A percentile compares a stretch with the other conserved stretches of the same genome.
phyloP scores from a whole-genome alignment of 2,329 filamentous ascomycete genomes.

The Diaporthe ampelina region DNA sequence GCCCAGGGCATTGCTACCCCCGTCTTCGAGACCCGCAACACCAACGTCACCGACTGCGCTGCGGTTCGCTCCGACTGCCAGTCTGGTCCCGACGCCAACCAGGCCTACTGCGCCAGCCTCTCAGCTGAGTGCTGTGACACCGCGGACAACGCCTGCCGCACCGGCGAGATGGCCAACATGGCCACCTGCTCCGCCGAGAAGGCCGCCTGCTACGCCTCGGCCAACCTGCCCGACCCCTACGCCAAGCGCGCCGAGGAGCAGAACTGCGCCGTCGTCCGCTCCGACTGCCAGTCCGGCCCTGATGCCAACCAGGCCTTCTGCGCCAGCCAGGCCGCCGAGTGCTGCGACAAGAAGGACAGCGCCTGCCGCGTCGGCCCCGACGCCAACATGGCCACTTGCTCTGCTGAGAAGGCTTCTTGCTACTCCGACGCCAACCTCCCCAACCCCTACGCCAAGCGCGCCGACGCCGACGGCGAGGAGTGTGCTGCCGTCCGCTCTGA shows the following conservation, averaged over 20 bases:
- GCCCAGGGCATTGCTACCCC: constrained; percentile 26
- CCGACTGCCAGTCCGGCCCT: background rate
- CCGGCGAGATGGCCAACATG: constrained; percentile 2
- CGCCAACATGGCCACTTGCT: constrained; percentile 19
- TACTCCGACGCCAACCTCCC: constrained; percentile 11
- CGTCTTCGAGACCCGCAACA: background rate
- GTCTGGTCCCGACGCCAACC: constrained; percentile 4
- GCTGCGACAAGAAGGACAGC: constrained; percentile 14
- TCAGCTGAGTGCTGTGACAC: constrained; percentile 3
- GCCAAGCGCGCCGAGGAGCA: constrained; percentile 13
- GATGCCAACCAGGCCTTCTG: constrained; percentile 17
- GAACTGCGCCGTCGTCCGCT: constrained; percentile 18
- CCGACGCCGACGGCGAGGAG: constrained; percentile 10
- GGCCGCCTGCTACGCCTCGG: constrained; percentile 5
- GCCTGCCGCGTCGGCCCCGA: constrained; percentile 4
- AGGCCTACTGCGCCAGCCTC: background rate
- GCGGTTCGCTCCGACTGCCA: constrained; percentile 12
- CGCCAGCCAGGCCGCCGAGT: background rate
- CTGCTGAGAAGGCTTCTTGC: constrained; percentile 14
- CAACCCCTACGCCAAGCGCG: constrained; percentile 27
- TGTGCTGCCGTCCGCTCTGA: background rate
- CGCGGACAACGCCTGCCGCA: background rate
- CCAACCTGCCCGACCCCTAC: constrained; percentile 8
- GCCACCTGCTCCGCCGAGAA: constrained; percentile 20
- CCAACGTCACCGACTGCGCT: constrained; percentile 9